Percentiles rank a stretch among this genome's conserved stretches.
Conservation (phyloP, 2,329 filamentous ascomycete species). For the Calonectria crousiana region DNA sequence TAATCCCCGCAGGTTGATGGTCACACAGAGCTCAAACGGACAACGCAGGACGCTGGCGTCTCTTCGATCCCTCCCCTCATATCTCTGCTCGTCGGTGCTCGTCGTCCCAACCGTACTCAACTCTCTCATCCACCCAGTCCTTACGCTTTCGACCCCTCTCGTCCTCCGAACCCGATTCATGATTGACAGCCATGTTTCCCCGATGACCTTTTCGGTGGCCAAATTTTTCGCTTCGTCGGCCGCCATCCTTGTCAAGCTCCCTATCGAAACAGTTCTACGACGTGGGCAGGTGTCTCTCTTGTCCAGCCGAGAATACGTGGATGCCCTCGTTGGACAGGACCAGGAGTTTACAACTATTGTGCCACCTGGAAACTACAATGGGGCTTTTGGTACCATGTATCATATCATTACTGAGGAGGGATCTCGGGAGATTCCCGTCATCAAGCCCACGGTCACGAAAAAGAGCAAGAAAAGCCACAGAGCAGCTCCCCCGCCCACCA, state of each 20-base stretch:
- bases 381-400: constrained; percentile 93
- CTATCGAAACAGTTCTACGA: constrained; percentile 90
- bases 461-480: constrained; percentile 49
- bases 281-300: constrained; percentile 86
- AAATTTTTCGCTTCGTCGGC: constrained; percentile 84
- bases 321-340: constrained; percentile 59
- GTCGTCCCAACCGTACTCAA: constrained; percentile 88
- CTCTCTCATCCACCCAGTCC: constrained; percentile 84
- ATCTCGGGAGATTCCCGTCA: constrained; percentile 59
- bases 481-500: constrained; percentile 46
- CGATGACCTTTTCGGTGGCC: constrained; percentile 83
- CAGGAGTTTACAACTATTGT: constrained; percentile 78
- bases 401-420: constrained; percentile 89
- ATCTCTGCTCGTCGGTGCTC: constrained; percentile 77
- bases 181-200: constrained; percentile 85
- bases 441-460: constrained; percentile 46
- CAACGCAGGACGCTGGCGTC: constrained; percentile 84
- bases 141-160: constrained; percentile 86
- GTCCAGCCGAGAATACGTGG: constrained; percentile 63
- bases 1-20: constrained; percentile 73
- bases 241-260: constrained; percentile 88
- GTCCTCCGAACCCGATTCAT: constrained; percentile 86
- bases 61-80: constrained; percentile 82
- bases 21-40: constrained; percentile 81
- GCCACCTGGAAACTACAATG: constrained; percentile 82